Conservation (phyloP, 2,329 filamentous ascomycete species). For the Uncinocarpus reesii region DNA sequence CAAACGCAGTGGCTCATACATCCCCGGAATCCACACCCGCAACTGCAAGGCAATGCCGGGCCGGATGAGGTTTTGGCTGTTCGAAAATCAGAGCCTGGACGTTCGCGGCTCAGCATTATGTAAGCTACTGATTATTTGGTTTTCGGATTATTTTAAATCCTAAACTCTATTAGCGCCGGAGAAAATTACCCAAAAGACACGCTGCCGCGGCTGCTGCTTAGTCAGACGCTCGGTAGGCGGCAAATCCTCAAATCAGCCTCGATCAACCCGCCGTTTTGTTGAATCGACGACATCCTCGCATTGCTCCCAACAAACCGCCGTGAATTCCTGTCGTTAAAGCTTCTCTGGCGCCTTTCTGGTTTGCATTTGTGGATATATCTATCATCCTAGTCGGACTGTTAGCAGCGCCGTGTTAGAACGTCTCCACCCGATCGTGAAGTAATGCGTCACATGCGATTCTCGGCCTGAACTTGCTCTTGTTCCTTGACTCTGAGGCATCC, state of each 20-base stretch:
- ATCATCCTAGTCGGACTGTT: background rate
- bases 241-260: no score
- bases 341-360: constrained; percentile 1
- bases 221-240: no score
- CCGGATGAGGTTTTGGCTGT: background rate
- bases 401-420: background rate
- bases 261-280: no score
- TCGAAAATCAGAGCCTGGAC: no score
- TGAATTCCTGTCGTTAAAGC: constrained; percentile 10
- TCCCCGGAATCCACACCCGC: constrained; percentile 32
- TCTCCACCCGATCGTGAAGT: background rate
- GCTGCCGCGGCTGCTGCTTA: no score
- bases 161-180: no score
- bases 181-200: no score
- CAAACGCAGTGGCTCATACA: constrained; percentile 39
- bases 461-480: background rate
- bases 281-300: background rate
- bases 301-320: background rate
- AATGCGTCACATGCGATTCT: constrained; percentile 4
- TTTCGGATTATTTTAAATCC: no score
- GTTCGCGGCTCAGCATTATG: no score
- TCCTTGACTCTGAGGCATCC: background rate
- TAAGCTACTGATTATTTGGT: no score
- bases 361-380: background rate
- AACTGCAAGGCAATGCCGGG: background rate